phyloP scores from a whole-genome alignment of 179 eudicot genomes.

The Silene vulgaris region DNA sequence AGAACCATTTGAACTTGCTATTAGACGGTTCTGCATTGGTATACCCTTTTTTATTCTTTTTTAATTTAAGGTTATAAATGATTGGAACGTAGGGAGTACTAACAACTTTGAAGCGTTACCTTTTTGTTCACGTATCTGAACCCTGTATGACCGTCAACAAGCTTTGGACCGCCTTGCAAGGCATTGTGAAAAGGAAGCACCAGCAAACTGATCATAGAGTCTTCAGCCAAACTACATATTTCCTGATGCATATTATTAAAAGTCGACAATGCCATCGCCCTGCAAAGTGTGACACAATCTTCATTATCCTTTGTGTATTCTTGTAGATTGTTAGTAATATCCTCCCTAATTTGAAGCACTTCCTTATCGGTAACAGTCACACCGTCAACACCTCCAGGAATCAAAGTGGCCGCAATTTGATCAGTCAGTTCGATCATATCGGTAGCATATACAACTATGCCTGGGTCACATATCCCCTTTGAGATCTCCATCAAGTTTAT shows the following conservation, averaged over 20 bases:
- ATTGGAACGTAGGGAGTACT: neutral
- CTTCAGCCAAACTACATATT: constrained; percentile 60
- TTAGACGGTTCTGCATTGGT: too few relatives aligned
- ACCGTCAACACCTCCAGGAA: constrained; percentile 40
- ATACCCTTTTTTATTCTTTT: too few relatives aligned
- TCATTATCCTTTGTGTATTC: constrained; percentile 40
- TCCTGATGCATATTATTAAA: constrained; percentile 71
- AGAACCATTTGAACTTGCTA: too few relatives aligned
- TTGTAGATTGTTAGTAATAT: constrained; percentile 41
- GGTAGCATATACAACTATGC: constrained; percentile 60
- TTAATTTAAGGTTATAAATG: too few relatives aligned
- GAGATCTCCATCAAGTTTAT: constrained; percentile 68
- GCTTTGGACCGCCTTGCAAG: constrained; percentile 39
- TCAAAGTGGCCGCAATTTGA: constrained; percentile 53
- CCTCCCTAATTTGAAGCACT: constrained; percentile 49
- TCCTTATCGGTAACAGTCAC: constrained; percentile 53
- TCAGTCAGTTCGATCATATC: constrained; percentile 84
- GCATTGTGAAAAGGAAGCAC: constrained; percentile 71
- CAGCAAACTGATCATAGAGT: constrained; percentile 46
- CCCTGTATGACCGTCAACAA: constrained; percentile 45
- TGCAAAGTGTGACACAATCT: constrained; percentile 37
- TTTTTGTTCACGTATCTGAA: constrained; percentile 76
- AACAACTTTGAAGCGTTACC: constrained; percentile 39
- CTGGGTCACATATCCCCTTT: constrained; percentile 62
- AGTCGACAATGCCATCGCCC: constrained; percentile 61